Percentiles rank a stretch among this genome's conserved stretches.
These are phyloP conservation scores for Plenodomus tracheiphilus DNA, from an alignment of 2,329 filamentous ascomycete genomes.

Conservation along the genomic window DNA sequence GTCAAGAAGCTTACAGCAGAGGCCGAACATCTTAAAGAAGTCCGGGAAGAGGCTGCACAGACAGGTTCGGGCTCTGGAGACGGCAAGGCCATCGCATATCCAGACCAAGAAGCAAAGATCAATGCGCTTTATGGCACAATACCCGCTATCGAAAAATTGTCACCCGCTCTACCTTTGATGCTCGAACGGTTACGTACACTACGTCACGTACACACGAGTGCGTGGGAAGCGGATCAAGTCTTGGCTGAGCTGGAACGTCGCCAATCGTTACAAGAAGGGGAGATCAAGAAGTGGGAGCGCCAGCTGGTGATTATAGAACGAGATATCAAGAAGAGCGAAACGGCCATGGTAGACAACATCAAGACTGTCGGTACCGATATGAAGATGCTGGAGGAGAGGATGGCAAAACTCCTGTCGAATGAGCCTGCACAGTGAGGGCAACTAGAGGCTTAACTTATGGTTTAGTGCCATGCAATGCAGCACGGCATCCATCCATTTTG, in stretches of 20 bases:
- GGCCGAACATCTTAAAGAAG: slow-evolving; percentile 70
- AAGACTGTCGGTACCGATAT: slow-evolving; percentile 88
- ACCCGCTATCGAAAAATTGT: slow-evolving; percentile 82
- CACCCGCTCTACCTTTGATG: slow-evolving; percentile 81
- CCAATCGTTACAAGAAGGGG: slow-evolving; percentile 79
- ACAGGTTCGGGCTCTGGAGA: slow-evolving; percentile 11
- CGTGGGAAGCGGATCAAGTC: slow-evolving; percentile 77
- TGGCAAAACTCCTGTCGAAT: slow-evolving; percentile 52
- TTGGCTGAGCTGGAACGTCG: slow-evolving; percentile 76
- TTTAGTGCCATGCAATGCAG: too few relatives aligned
- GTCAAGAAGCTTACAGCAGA: slow-evolving; percentile 73
- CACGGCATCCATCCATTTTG: too few relatives aligned
- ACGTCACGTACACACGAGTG: slow-evolving; percentile 81
- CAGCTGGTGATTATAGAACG: slow-evolving; percentile 78
- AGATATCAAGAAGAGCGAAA: slow-evolving; percentile 70
- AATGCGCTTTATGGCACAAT: slow-evolving; percentile 89
- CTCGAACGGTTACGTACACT: slow-evolving; percentile 84
- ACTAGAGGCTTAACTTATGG: neutral
- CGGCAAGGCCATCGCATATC: slow-evolving; percentile 45
- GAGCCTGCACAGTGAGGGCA: neutral
- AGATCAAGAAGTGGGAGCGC: slow-evolving; percentile 84
- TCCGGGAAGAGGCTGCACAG: slow-evolving; percentile 33
- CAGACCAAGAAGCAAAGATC: slow-evolving; percentile 81
- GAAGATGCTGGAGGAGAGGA: slow-evolving; percentile 77
- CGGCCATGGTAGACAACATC: slow-evolving; percentile 75